A percentile compares a stretch with the other conserved stretches of the same genome.
These are phyloP conservation scores for Ichthyophthirius multifiliis DNA, from an alignment of 169 alveolate genomes.

Conservation along the genomic window DNA sequence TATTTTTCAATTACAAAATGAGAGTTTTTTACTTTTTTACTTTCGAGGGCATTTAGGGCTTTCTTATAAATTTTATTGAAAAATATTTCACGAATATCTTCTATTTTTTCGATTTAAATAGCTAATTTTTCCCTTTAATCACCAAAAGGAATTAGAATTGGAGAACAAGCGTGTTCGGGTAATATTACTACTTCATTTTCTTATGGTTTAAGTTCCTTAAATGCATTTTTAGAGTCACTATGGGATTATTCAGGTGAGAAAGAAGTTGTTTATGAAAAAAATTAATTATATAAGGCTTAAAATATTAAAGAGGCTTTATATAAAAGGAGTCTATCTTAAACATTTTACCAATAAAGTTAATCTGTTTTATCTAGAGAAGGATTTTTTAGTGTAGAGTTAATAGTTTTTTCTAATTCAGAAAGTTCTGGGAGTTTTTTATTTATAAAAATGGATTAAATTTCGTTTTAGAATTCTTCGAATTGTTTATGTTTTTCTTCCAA, in stretches of 20 bases:
- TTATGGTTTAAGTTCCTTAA: constrained; percentile 1
- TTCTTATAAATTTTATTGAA: neutral
- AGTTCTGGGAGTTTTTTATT: constrained; percentile 44
- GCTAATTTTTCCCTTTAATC: too few relatives aligned
- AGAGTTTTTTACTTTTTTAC: neutral
- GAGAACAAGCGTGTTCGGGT: constrained; percentile 14
- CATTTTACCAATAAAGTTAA: constrained; percentile 75
- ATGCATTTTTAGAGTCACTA: neutral
- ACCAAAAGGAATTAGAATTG: neutral
- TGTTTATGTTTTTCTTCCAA: constrained; percentile 51
- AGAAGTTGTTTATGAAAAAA: neutral
- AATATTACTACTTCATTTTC: constrained; percentile 2
- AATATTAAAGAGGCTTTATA: constrained; percentile 51
- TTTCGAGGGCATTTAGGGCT: neutral
- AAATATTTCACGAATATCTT: neutral
- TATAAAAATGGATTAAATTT: constrained; percentile 46
- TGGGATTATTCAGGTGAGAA: neutral
- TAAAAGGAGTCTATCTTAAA: constrained; percentile 65
- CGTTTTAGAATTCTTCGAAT: constrained; percentile 49
- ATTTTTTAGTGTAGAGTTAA: constrained; percentile 50
- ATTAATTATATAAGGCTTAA: neutral
- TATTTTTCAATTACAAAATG: neutral
- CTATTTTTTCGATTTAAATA: neutral
- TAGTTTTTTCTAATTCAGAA: constrained; percentile 69
- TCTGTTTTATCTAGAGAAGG: constrained; percentile 53